phyloP scores from a whole-genome alignment of 2,329 filamentous ascomycete species.

The Clonostachys rosea region DNA sequence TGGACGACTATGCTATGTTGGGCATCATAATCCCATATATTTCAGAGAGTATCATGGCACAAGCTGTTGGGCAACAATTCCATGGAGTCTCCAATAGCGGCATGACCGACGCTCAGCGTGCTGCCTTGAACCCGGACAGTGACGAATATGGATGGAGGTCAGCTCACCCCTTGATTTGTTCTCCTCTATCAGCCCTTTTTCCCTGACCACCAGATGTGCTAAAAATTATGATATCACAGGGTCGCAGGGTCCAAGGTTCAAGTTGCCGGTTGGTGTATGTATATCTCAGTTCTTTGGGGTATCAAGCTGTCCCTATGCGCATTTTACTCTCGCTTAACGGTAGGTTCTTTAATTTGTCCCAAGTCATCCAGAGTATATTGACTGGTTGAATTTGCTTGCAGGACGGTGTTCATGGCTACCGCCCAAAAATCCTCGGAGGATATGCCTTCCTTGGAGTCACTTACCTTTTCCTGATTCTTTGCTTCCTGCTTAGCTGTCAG shows the following conservation, averaged over 20 bases:
- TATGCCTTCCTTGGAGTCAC: no score
- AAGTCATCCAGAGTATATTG: conserved; percentile 1
- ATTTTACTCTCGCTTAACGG: conserved; percentile 35
- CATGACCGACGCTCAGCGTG: conserved; percentile 44
- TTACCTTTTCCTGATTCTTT: no score
- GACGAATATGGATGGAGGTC: conserved; percentile 30
- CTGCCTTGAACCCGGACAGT: conserved; percentile 28
- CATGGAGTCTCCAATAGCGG: conserved; percentile 45
- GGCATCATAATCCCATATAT: conserved; percentile 34
- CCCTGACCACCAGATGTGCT: conserved; percentile 38
- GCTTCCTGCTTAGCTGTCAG: no score
- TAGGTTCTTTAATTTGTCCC: background rate
- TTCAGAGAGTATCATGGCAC: conserved; percentile 40
- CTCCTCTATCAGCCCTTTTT: background rate
- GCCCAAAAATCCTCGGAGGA: no score
- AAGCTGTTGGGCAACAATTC: conserved; percentile 36
- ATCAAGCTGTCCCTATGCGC: conserved; percentile 49
- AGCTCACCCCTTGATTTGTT: background rate
- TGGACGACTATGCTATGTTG: conserved; percentile 3
- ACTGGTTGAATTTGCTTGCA: background rate
- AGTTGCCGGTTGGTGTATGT: conserved; percentile 42
- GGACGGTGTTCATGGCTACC: no score
- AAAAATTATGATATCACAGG: conserved; percentile 16
- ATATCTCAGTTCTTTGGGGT: conserved; percentile 44
- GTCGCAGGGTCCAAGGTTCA: conserved; percentile 49